phyloP scores from a whole-genome alignment of 73 alveolate species.

The Stentor coeruleus region DNA sequence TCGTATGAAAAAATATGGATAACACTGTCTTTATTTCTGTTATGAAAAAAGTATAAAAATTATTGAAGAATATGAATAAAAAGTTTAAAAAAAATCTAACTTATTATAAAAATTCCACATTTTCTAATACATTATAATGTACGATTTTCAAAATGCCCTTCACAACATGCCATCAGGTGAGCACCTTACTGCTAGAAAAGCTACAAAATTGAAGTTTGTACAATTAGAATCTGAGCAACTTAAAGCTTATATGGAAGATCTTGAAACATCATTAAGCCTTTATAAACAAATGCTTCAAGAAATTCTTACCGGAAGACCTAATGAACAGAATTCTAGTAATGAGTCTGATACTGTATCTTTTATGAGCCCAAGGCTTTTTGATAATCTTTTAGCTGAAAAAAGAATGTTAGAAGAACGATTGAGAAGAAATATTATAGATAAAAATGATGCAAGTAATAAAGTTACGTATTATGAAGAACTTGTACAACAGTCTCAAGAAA shows the following conservation, averaged over 20 bases:
- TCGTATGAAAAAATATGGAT: too few relatives aligned
- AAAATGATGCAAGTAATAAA: conserved; percentile 1
- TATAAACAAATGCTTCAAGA: conserved; percentile 5
- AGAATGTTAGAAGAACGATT: conserved; percentile 8
- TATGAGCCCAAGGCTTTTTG: not conserved
- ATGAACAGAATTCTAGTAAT: not conserved
- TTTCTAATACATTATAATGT: too few relatives aligned
- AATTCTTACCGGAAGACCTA: not conserved
- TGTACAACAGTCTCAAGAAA: not conserved
- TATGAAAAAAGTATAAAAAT: too few relatives aligned
- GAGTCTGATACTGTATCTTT: conserved; percentile 14
- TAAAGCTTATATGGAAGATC: not conserved
- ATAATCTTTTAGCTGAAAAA: conserved; percentile 11
- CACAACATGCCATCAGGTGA: conserved; percentile 27
- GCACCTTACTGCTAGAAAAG: conserved; percentile 27
- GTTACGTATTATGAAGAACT: not conserved
- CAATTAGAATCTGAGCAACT: conserved; percentile 21
- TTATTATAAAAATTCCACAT: too few relatives aligned
- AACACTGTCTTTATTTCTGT: too few relatives aligned
- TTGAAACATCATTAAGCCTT: not conserved
- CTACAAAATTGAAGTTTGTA: not conserved
- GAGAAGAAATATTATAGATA: not conserved
- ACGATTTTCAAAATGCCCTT: not conserved
- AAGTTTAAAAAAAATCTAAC: too few relatives aligned
- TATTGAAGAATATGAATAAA: too few relatives aligned